Conservation (phyloP, 2,329 filamentous ascomycete species). For the Scedosporium boydii region DNA sequence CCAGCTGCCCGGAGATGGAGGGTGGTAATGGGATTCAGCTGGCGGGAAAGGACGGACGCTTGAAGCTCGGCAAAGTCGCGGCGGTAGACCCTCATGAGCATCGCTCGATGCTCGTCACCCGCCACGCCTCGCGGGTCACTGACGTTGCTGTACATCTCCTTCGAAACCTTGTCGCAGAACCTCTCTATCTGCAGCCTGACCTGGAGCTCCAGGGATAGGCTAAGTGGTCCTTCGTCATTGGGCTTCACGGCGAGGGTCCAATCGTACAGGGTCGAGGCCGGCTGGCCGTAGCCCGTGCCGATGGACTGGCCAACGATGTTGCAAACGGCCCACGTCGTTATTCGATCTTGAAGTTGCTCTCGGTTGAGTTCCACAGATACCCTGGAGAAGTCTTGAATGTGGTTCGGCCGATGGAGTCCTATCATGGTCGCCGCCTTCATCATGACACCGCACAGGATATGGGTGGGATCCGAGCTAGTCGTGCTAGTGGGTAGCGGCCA, state of each 20-base stretch:
- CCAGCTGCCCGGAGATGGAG: constrained; percentile 65
- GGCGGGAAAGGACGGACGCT: constrained; percentile 48
- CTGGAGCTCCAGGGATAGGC: constrained; percentile 52
- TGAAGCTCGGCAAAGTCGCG: constrained; percentile 56
- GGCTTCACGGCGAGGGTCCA: constrained; percentile 58
- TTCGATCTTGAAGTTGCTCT: constrained; percentile 69
- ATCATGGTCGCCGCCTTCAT: constrained; percentile 82
- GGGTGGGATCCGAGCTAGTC: constrained; percentile 70
- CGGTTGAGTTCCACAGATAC: constrained; percentile 66
- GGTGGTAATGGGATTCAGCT: constrained; percentile 47
- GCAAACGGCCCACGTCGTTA: constrained; percentile 75
- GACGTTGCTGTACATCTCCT: constrained; percentile 70
- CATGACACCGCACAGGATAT: constrained; percentile 74
- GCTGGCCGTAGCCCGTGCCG: constrained; percentile 76
- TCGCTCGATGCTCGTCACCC: constrained; percentile 56
- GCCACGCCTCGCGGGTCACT: constrained; percentile 62
- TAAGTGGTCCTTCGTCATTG: constrained; percentile 49
- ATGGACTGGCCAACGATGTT: constrained; percentile 76
- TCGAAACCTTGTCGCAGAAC: constrained; percentile 68
- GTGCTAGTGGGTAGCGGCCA: constrained; percentile 80
- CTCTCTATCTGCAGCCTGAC: constrained; percentile 62
- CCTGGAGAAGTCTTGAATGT: constrained; percentile 75
- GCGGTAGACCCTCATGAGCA: constrained; percentile 57
- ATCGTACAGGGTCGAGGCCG: constrained; percentile 67
- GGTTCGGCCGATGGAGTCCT: constrained; percentile 69